Percentiles rank a stretch among this genome's conserved stretches.
phyloP scores from a whole-genome alignment of 805 yeast genomes.

The Wickerhamomyces queroliae region DNA sequence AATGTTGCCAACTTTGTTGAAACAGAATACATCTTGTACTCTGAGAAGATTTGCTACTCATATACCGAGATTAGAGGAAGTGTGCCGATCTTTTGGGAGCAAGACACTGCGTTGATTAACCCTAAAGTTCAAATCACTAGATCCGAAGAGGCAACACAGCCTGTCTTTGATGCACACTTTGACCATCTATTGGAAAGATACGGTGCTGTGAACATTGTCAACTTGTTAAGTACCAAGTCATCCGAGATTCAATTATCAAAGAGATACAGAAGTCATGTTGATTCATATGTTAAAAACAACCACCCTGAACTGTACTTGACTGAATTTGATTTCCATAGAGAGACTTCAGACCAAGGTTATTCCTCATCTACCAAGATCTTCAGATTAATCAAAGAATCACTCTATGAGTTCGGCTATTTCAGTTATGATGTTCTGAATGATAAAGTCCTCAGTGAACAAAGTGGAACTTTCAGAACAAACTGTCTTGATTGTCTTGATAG shows the following conservation, averaged over 20 bases:
- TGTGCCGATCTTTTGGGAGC: constrained; percentile 97
- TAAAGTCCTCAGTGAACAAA: constrained; percentile 65
- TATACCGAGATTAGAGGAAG: constrained; percentile 92
- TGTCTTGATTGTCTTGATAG: constrained; percentile 94
- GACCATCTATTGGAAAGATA: constrained; percentile 62
- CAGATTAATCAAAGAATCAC: constrained; percentile 55
- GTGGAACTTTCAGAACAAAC: constrained; percentile 88
- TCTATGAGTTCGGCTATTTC: constrained; percentile 79
- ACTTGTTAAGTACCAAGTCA: constrained; percentile 73
- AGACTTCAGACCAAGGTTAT: constrained; percentile 87
- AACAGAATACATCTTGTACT: constrained; percentile 75
- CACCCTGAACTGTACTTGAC: constrained; percentile 50
- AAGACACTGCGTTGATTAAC: constrained; percentile 83
- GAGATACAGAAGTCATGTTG: constrained; percentile 58
- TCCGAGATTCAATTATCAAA: constrained; percentile 70
- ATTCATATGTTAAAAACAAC: constrained; percentile 24
- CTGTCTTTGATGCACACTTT: constrained; percentile 82
- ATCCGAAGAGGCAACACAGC: constrained; percentile 88
- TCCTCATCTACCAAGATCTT: constrained; percentile 72
- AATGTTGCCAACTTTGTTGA: constrained; percentile 92
- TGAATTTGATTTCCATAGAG: constrained; percentile 90
- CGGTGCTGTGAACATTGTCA: constrained; percentile 87
- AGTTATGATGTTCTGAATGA: constrained; percentile 54
- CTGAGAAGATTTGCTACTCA: constrained; percentile 52
- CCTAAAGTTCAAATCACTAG: constrained; percentile 89